Percentiles rank a stretch among this genome's conserved stretches.
Evolutionary conservation across 169 alveolate species (phyloP).

Genomic region (Haemoproteus tartakovskyi): DNA sequence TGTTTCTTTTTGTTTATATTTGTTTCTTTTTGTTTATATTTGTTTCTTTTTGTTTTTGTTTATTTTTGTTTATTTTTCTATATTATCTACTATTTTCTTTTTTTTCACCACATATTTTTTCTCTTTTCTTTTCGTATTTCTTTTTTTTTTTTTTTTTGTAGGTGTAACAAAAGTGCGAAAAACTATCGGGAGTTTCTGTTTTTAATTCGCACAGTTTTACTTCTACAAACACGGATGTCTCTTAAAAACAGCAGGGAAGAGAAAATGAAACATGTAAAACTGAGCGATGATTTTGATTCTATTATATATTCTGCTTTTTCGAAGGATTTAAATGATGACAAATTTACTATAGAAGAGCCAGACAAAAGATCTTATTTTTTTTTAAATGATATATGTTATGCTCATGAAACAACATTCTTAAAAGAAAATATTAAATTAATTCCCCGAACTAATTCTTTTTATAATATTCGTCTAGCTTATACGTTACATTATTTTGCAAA

Average conservation of each 20-base stretch:
- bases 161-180: slow-evolving; percentile 24
- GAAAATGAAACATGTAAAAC: slow-evolving; percentile 4
- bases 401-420: slow-evolving; percentile 11
- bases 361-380: not conserved
- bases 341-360: not conserved
- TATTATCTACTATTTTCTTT: not conserved
- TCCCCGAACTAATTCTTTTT: not conserved
- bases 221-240: slow-evolving; percentile 19
- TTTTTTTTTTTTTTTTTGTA: not conserved
- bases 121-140: not conserved
- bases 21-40: no score
- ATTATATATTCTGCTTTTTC: not conserved
- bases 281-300: slow-evolving; percentile 16
- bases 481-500: slow-evolving; percentile 32
- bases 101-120: not conserved
- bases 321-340: slow-evolving; percentile 1
- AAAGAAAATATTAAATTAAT: not conserved
- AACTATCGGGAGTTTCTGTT: slow-evolving; percentile 6
- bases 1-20: no score
- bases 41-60: no score
- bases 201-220: slow-evolving; percentile 6
- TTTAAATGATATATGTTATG: slow-evolving; percentile 37
- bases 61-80: not conserved
- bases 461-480: slow-evolving; percentile 9
- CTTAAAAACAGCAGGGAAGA: not conserved